phyloP scores from a whole-genome alignment of 2,329 filamentous ascomycete genomes.

The Furcasterigmium sp. region DNA sequence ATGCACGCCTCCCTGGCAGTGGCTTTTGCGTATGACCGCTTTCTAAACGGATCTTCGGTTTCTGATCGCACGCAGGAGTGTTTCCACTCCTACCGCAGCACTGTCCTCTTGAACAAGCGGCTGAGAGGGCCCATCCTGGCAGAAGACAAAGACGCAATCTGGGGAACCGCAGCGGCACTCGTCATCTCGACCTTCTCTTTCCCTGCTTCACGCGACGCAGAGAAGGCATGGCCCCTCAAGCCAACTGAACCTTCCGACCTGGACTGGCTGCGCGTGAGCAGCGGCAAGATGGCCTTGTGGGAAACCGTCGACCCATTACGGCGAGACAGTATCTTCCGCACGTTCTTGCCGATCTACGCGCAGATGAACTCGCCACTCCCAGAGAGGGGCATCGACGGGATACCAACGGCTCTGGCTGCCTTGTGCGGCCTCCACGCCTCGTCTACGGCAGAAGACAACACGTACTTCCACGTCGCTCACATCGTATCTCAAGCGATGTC shows the following conservation, averaged over 20 bases:
- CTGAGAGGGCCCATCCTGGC: constrained; percentile 25
- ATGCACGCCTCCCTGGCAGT: constrained; percentile 41
- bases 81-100: constrained; percentile 37
- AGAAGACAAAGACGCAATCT: constrained; percentile 37
- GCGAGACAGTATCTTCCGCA: constrained; percentile 25
- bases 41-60: constrained; percentile 16
- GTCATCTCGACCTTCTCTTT: constrained; percentile 33
- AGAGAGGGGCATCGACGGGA: constrained; percentile 15
- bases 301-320: constrained; percentile 25
- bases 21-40: constrained; percentile 32
- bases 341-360: constrained; percentile 26
- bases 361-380: constrained; percentile 28
- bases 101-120: constrained; percentile 29
- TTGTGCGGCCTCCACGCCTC: constrained; percentile 18
- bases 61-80: constrained; percentile 28
- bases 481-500: constrained; percentile 23
- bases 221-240: constrained; percentile 28
- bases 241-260: constrained; percentile 17
- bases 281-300: constrained; percentile 31
- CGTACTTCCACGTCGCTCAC: constrained; percentile 32
- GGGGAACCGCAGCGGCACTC: constrained; percentile 38
- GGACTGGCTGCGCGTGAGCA: constrained; percentile 26
- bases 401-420: constrained; percentile 16
- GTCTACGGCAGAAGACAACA: constrained; percentile 26
- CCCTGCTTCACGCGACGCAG: constrained; percentile 24